These are phyloP conservation scores for Vitis hybrid DNA, from an alignment of 177 flowering plant genomes.

Conservation along the genomic window DNA sequence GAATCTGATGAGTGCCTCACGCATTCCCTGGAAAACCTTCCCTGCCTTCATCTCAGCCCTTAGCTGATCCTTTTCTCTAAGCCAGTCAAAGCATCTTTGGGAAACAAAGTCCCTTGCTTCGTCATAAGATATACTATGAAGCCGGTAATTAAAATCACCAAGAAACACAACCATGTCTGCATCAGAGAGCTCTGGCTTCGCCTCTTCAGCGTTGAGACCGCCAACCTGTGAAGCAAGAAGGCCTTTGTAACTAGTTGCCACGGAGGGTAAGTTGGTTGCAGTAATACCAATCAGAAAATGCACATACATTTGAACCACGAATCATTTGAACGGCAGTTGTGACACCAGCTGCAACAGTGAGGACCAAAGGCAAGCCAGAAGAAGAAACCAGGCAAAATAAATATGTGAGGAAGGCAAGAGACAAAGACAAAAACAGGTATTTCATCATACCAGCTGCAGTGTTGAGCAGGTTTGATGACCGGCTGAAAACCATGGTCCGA, in stretches of 20 bases:
- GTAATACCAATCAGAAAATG: neutral
- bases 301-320: slow-evolving; percentile 63
- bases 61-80: slow-evolving; percentile 97
- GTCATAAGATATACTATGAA: slow-evolving; percentile 91
- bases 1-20: slow-evolving; percentile 82
- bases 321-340: slow-evolving; percentile 56
- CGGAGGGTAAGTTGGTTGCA: neutral
- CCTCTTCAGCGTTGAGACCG: slow-evolving; percentile 49
- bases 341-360: slow-evolving; percentile 77
- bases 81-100: slow-evolving; percentile 98
- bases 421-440: slow-evolving; percentile 43
- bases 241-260: neutral
- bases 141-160: slow-evolving; percentile 96
- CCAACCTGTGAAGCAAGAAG: slow-evolving; percentile 35
- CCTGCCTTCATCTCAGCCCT: slow-evolving; percentile 96
- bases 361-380: slow-evolving; percentile 59
- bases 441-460: slow-evolving; percentile 73
- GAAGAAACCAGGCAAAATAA: slow-evolving; percentile 63
- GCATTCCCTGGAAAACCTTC: slow-evolving; percentile 97
- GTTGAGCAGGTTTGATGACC: slow-evolving; percentile 52
- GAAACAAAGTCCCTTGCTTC: slow-evolving; percentile 97
- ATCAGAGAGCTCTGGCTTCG: slow-evolving; percentile 78
- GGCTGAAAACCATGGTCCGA: slow-evolving; percentile 70
- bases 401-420: slow-evolving; percentile 50
- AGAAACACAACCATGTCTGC: slow-evolving; percentile 88